Evolutionary conservation across 345 rosid species (phyloP), one percentile per base, ranked within the genome.

Genomic region (Hirschfeldia incana): DNA sequence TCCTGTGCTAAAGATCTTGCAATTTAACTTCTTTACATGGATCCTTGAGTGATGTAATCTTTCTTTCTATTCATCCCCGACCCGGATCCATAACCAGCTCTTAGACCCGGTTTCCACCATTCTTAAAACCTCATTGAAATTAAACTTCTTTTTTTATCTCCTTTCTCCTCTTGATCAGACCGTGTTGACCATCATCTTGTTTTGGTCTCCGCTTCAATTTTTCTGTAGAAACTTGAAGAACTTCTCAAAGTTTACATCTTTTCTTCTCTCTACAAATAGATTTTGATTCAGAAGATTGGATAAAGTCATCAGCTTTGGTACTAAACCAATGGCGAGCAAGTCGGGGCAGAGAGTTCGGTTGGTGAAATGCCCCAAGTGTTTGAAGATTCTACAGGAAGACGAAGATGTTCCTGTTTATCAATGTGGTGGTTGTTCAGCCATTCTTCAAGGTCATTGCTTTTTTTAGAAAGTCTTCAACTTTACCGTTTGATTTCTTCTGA

Each of bases 341-440:
- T 26, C 70, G 8, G 60, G 77, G 71, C 73, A 82, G 36, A 83
- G 81, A 73, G 44, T 86, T 79, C 89, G 94, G 70, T 49, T 94
- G 1, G 97, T 94, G 75, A 85, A 68, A 65, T 92, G 98, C 57
- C 98, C 98, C 4, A 88, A 78, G 67, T 92, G 98, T 67, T 37
- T 62, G 4, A 29, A 65, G 70, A 65, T 92, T 81, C 94, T 94
- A 77, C 86, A 79, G 2, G 98, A 92, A 84, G 78, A 78, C 5
- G 81, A 84, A 15, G 79, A 88, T 77, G 70, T 87, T 82, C 88
- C 84, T 4, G 85, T 90, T 16, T 92, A 92, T 74, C 68, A 60
- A 67, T 94, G 98, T 39, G 98, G 98, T 75, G 86, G 86, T 17
- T 94, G 98, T 42, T 74, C 72, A 36, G 46, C 86, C 1, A 69